These are phyloP conservation scores for Lolium perenne DNA, from an alignment of 176 grass and related monocot genomes.

Conservation along the genomic window DNA sequence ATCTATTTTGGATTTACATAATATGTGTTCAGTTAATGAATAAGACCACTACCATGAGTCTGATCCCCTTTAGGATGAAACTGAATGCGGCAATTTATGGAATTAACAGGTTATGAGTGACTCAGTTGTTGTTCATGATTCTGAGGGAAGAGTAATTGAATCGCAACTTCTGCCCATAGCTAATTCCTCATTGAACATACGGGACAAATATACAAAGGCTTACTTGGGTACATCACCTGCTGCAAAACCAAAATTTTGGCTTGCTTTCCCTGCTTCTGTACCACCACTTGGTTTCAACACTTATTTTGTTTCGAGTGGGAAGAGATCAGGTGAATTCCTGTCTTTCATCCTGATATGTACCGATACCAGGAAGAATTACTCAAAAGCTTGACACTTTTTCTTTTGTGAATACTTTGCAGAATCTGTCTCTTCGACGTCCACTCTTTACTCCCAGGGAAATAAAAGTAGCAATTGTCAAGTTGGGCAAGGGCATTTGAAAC, in stretches of 20 bases:
- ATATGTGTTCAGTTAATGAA: not conserved
- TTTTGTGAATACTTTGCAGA: constrained; percentile 51
- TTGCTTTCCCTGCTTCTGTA: constrained; percentile 78
- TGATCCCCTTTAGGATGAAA: constrained; percentile 25
- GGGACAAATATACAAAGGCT: constrained; percentile 71
- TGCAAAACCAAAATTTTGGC: constrained; percentile 87
- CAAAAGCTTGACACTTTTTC: constrained; percentile 24
- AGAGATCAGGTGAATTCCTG: constrained; percentile 66
- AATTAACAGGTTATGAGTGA: constrained; percentile 75
- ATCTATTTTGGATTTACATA: not conserved
- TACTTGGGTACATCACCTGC: constrained; percentile 59
- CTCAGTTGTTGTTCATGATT: constrained; percentile 79
- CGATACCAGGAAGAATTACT: not conserved
- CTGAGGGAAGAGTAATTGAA: constrained; percentile 84
- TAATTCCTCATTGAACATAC: constrained; percentile 58
- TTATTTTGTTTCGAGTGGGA: constrained; percentile 72
- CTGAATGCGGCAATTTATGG: constrained; percentile 20
- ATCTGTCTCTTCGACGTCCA: constrained; percentile 54
- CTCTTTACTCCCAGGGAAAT: constrained; percentile 62
- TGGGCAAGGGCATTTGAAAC: constrained; percentile 77
- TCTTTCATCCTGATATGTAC: constrained; percentile 30
- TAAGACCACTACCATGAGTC: constrained; percentile 12
- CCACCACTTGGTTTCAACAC: constrained; percentile 90
- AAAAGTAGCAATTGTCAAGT: constrained; percentile 53
- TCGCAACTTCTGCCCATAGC: constrained; percentile 87